These are phyloP conservation scores for Tetragonia tetragonoides DNA, from an alignment of 148 eudicot species.

Conservation along the genomic window DNA sequence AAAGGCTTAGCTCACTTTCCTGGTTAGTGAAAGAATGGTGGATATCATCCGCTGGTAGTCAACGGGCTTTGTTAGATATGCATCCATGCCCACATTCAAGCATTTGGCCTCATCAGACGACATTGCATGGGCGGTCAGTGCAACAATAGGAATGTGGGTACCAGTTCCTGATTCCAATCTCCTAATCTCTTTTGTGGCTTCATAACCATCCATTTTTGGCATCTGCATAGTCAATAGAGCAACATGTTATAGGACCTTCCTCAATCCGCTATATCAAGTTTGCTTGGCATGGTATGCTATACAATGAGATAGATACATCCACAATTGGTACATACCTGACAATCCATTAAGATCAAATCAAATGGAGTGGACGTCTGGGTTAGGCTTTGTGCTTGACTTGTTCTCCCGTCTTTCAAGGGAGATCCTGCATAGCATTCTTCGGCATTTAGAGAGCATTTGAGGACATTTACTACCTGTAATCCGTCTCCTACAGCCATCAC, in stretches of 20 bases:
- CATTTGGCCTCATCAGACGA: constrained; percentile 87
- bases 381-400: constrained; percentile 20
- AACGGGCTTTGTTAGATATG: constrained; percentile 91
- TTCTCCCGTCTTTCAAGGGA: constrained; percentile 26
- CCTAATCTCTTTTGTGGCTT: constrained; percentile 90
- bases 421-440: constrained; percentile 29
- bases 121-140: constrained; percentile 98
- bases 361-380: constrained; percentile 29
- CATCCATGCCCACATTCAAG: constrained; percentile 96
- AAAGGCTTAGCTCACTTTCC: constrained; percentile 16
- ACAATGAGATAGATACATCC: neutral
- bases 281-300: too few species aligned
- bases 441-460: constrained; percentile 32
- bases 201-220: constrained; percentile 99
- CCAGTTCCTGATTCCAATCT: constrained; percentile 50
- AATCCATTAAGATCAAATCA: constrained; percentile 91
- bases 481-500: constrained; percentile 89
- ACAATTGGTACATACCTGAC: constrained; percentile 52
- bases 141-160: constrained; percentile 80
- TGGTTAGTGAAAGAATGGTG: constrained; percentile 83
- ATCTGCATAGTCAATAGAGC: constrained; percentile 46
- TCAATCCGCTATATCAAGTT: too few species aligned
- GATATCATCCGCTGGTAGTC: constrained; percentile 82
- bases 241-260: neutral
- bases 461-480: constrained; percentile 72